Conservation (phyloP, 176 grass and related monocot genomes). For the Themeda triandra region DNA sequence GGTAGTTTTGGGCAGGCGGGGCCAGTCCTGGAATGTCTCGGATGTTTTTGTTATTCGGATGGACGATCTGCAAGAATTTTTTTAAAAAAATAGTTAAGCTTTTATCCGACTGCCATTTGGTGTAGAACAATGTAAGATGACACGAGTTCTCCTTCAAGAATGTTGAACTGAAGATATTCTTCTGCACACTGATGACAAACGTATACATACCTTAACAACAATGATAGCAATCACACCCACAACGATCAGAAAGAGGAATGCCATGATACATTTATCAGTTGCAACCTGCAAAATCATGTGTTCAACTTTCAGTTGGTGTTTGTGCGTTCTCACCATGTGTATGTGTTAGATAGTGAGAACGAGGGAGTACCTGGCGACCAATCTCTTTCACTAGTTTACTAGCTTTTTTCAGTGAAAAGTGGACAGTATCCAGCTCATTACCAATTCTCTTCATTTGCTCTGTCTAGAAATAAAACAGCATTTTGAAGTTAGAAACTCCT, state of each 20-base stretch:
- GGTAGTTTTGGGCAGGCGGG: slow-evolving; percentile 74
- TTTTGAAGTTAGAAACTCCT: neutral
- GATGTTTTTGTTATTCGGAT: slow-evolving; percentile 82
- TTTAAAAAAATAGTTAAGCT: slow-evolving; percentile 17
- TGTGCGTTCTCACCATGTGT: neutral
- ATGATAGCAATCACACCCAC: slow-evolving; percentile 83
- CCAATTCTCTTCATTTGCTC: slow-evolving; percentile 60
- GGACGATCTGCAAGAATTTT: slow-evolving; percentile 62
- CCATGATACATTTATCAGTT: slow-evolving; percentile 98
- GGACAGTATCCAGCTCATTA: slow-evolving; percentile 62
- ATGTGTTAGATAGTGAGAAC: neutral
- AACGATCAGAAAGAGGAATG: slow-evolving; percentile 75
- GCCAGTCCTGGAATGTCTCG: slow-evolving; percentile 89
- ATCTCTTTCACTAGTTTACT: slow-evolving; percentile 63
- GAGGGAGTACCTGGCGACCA: slow-evolving; percentile 45
- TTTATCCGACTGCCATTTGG: neutral
- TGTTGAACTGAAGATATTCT: slow-evolving; percentile 3
- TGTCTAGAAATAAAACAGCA: slow-evolving; percentile 32
- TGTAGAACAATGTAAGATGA: neutral
- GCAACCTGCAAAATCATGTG: slow-evolving; percentile 60
- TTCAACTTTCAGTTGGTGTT: slow-evolving; percentile 24
- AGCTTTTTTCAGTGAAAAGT: slow-evolving; percentile 71
- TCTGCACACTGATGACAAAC: slow-evolving; percentile 7
- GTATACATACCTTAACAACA: slow-evolving; percentile 85
- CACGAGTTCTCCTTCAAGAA: neutral